Base-by-base conservation (phyloP, 371 early-diverging fungal species). In the Apophysomyces variabilis region DNA sequence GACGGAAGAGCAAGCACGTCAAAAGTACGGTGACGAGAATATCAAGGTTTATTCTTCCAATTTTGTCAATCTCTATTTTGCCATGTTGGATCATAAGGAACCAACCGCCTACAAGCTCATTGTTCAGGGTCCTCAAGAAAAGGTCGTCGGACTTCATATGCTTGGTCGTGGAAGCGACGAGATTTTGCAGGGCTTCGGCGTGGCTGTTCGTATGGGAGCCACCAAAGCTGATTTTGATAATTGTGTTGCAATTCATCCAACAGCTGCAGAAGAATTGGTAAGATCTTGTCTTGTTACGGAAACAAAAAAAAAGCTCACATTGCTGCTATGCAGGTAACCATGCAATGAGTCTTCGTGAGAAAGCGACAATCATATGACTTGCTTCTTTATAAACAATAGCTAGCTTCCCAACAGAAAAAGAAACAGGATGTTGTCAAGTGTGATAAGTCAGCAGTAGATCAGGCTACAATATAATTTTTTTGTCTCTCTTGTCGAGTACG, bases 211-310 rank as follows among this genome's bases (percentile, higher is more conserved):
- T 76, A 94, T 93, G 92, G 95, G 96, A 7, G 96, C 98, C n/a
- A 96, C 96, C 65, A 98, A 97, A 82, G 88, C 85, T 12, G 96
- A 99, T 73, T 93, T 99, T 76, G 96, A 97, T 77, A 88, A 76
- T 72, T 92, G 93, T 57, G 96, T 99, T 38, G 98, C 98, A n/a
- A 96, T 99, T 66, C 99, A 99, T 76, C 99, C 99, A 26, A 98
- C 98, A n/a, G 94, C 96, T 63, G 90, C 93, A 13, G 99, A 99
- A 74, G 99, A 93, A 75, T 68, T 93, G 72, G 93, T 93, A 59
- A 69, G 16, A 13, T 50, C 3, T 7, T 21, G 18, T 26, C 21
- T 1, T 50, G 0, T 50, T 26, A 26, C 3, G 32, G 32, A 26
- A 21, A 21, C 4, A 32, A 50, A 9, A 16, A 9, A 16, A 18